Conservation (phyloP, 768 basidiomycete genomes). For the Kwoniella europaea region DNA sequence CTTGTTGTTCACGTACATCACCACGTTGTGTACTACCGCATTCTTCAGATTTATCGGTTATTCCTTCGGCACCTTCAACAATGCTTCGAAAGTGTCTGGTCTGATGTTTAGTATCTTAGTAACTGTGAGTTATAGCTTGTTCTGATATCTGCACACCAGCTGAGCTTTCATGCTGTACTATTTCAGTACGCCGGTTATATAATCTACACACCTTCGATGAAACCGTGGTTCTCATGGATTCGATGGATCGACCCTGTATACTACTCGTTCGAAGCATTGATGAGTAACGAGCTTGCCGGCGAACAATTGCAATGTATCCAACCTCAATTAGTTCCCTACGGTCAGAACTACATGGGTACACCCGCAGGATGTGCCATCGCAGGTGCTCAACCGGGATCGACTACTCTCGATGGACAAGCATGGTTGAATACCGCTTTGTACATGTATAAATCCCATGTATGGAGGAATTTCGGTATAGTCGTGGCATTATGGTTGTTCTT, state of each 20-base stretch:
- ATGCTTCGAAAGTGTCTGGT: conserved; percentile 54
- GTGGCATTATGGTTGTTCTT: conserved; percentile 41
- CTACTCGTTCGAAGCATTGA: conserved; percentile 52
- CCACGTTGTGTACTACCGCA: conserved; percentile 39
- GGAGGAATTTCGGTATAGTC: conserved; percentile 57
- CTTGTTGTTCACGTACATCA: conserved; percentile 38
- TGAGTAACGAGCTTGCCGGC: conserved; percentile 39
- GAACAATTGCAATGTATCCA: conserved; percentile 37
- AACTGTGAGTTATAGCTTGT: conserved; percentile 35
- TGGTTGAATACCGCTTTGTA: conserved; percentile 45
- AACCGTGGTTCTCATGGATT: conserved; percentile 57
- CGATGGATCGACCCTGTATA: conserved; percentile 54
- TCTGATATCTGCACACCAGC: neutral
- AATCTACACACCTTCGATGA: conserved; percentile 49
- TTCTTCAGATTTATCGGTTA: conserved; percentile 53
- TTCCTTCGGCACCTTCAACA: conserved; percentile 51
- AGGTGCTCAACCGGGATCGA: conserved; percentile 41
- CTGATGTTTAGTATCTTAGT: conserved; percentile 47
- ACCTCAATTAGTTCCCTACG: conserved; percentile 42
- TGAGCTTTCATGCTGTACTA: too few species aligned
- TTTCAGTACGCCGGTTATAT: conserved; percentile 40
- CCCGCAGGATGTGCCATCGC: conserved; percentile 42
- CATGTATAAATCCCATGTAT: conserved; percentile 50
- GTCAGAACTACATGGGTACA: conserved; percentile 31
- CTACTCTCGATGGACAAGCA: conserved; percentile 36